Evolutionary conservation across 805 yeast species (phyloP).

Genomic region (Sungouiella blattae): DNA sequence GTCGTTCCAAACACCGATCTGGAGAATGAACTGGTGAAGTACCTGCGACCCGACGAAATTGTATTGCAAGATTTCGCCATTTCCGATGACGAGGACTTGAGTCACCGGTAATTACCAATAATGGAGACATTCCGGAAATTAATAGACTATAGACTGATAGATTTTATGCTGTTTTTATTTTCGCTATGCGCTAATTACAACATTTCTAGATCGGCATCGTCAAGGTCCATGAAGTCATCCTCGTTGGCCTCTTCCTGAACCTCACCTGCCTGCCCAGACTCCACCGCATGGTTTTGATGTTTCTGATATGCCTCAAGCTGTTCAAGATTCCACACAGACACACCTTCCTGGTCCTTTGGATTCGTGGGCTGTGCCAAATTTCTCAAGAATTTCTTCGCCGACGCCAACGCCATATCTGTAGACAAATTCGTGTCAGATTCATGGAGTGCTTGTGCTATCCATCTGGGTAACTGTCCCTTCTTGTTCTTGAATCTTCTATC

Average conservation of each 20-base stretch:
- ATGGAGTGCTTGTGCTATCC: slow-evolving; percentile 91
- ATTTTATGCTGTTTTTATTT: too few relatives aligned
- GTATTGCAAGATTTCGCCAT: slow-evolving; percentile 15
- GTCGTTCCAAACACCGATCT: slow-evolving; percentile 1
- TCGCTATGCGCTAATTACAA: slow-evolving; percentile 9
- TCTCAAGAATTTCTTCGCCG: slow-evolving; percentile 87
- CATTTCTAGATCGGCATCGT: slow-evolving; percentile 43
- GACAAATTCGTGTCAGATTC: slow-evolving; percentile 92
- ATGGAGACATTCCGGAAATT: too few relatives aligned
- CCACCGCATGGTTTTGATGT: slow-evolving; percentile 37
- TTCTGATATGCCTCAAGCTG: slow-evolving; percentile 60
- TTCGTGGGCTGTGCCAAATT: slow-evolving; percentile 92
- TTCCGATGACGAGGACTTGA: slow-evolving; percentile 13
- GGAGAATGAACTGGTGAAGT: slow-evolving; percentile 11
- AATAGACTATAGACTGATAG: too few relatives aligned
- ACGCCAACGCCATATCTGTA: slow-evolving; percentile 96
- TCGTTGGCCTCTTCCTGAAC: slow-evolving; percentile 17
- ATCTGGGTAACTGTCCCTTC: slow-evolving; percentile 85
- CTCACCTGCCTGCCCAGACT: slow-evolving; percentile 9
- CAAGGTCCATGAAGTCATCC: slow-evolving; percentile 44
- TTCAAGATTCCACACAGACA: slow-evolving; percentile 84
- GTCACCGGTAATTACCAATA: too few relatives aligned
- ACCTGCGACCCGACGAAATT: slow-evolving; percentile 13
- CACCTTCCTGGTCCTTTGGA: slow-evolving; percentile 88
- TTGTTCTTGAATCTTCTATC: slow-evolving; percentile 89